Percentiles rank a stretch among this genome's conserved stretches.
These are phyloP conservation scores for Beauveria sp. DNA, from an alignment of 2,329 filamentous ascomycete species.

Conservation along the genomic window DNA sequence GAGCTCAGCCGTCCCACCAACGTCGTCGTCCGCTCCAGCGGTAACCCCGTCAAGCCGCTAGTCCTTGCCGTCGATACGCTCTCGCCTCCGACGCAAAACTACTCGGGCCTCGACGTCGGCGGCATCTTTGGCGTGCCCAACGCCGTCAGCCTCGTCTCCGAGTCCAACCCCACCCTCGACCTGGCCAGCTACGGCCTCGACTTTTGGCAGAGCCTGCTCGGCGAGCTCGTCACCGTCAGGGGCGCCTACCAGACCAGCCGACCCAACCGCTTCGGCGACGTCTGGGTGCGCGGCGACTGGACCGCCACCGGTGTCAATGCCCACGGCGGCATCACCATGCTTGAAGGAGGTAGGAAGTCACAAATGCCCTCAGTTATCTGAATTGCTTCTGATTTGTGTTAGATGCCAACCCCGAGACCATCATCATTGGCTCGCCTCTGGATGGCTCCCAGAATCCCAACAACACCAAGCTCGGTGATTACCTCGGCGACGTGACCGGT, in stretches of 20 bases:
- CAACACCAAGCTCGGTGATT: constrained; percentile 56
- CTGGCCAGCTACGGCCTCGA: constrained; percentile 59
- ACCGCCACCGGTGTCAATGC: constrained; percentile 52
- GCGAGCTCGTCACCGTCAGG: constrained; percentile 59
- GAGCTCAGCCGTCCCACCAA: constrained; percentile 51
- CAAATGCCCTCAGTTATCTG: not conserved
- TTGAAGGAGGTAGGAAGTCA: constrained; percentile 36
- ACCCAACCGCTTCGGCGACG: constrained; percentile 59
- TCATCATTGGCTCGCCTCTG: constrained; percentile 56
- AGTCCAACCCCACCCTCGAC: constrained; percentile 51
- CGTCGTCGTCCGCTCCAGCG: constrained; percentile 43
- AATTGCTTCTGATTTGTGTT: constrained; percentile 7
- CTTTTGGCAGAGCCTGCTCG: constrained; percentile 64
- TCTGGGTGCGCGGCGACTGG: constrained; percentile 62
- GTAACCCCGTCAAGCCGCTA: constrained; percentile 47
- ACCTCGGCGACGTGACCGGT: constrained; percentile 59
- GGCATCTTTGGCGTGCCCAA: constrained; percentile 60
- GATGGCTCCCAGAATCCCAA: constrained; percentile 55
- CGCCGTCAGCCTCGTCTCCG: constrained; percentile 49
- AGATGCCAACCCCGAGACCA: constrained; percentile 64
- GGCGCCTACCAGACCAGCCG: constrained; percentile 49
- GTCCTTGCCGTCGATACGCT: constrained; percentile 51
- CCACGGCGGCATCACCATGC: constrained; percentile 58
- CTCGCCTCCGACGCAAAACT: constrained; percentile 53
- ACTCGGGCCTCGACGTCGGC: constrained; percentile 54